Evolutionary conservation across 2,329 filamentous ascomycete genomes (phyloP).

Genomic region (Alternaria triticimaculans): DNA sequence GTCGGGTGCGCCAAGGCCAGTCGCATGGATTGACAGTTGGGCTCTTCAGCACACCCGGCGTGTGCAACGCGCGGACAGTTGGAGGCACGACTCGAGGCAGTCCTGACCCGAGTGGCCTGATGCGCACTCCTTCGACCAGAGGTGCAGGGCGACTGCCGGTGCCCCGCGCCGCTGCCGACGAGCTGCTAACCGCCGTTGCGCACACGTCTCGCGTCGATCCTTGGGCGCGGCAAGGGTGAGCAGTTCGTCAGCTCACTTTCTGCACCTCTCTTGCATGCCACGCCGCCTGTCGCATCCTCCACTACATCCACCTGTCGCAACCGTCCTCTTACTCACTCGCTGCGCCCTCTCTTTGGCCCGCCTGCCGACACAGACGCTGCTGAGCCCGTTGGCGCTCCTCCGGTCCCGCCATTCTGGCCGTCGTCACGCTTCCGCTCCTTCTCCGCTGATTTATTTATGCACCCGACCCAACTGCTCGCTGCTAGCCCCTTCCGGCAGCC

Average conservation of each 20-base stretch:
- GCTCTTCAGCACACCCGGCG: neutral
- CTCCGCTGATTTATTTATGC: constrained; percentile 1
- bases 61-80: neutral
- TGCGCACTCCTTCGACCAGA: neutral
- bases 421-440: constrained; percentile 1
- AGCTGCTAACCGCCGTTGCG: neutral
- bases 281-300: neutral
- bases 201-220: constrained; percentile 2
- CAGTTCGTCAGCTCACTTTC: neutral
- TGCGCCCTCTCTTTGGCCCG: neutral
- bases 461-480: neutral
- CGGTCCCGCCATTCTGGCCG: constrained; percentile 4
- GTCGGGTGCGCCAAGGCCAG: neutral
- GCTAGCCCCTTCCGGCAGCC: constrained; percentile 10
- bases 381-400: neutral
- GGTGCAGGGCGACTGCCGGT: constrained; percentile 1
- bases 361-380: neutral
- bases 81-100: neutral
- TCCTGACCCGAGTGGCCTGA: neutral
- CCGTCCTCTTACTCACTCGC: neutral
- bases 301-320: neutral
- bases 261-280: neutral
- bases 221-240: neutral
- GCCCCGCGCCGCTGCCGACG: constrained; percentile 7
- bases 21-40: neutral